A percentile compares a stretch with the other conserved stretches of the same genome.
Conservation (phyloP, 2,329 filamentous ascomycete genomes). For the Alternaria sp. region DNA sequence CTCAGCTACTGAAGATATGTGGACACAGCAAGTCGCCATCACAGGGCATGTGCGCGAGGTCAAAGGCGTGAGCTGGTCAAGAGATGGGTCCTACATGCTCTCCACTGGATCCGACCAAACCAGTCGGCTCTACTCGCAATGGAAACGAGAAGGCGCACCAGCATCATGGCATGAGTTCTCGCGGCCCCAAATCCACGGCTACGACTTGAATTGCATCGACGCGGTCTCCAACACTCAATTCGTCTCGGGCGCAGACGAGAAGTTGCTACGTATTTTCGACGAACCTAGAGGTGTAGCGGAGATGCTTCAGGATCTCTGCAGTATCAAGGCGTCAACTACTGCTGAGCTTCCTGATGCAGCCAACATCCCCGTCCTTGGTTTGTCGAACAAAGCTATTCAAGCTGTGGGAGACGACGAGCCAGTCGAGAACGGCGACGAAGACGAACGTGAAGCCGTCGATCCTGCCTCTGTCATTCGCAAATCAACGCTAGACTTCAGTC, state of each 20-base stretch:
- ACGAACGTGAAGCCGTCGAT: slow-evolving; percentile 62
- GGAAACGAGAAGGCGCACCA: slow-evolving; percentile 59
- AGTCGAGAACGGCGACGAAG: slow-evolving; percentile 50
- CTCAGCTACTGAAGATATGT: slow-evolving; percentile 66
- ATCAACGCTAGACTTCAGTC: slow-evolving; percentile 68
- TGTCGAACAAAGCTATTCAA: slow-evolving; percentile 90
- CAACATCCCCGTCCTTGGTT: slow-evolving; percentile 90
- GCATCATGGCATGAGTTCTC: slow-evolving; percentile 93
- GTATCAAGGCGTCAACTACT: slow-evolving; percentile 52
- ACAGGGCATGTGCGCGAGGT: slow-evolving; percentile 85
- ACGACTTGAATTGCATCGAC: slow-evolving; percentile 94
- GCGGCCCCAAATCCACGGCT: slow-evolving; percentile 95
- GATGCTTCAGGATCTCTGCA: slow-evolving; percentile 72
- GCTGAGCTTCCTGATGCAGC: slow-evolving; percentile 76
- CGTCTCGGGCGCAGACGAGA: slow-evolving; percentile 95
- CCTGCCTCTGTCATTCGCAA: slow-evolving; percentile 63
- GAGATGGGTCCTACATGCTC: slow-evolving; percentile 80
- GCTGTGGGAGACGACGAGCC: slow-evolving; percentile 53
- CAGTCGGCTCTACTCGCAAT: slow-evolving; percentile 82
- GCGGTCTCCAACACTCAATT: slow-evolving; percentile 76
- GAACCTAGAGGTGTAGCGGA: slow-evolving; percentile 83
- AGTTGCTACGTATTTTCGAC: slow-evolving; percentile 93
- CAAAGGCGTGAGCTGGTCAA: slow-evolving; percentile 83
- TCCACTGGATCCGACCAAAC: slow-evolving; percentile 94
- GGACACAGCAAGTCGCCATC: slow-evolving; percentile 78